phyloP scores from a whole-genome alignment of 1,139 yeast species.

The Taphrina confusa region DNA sequence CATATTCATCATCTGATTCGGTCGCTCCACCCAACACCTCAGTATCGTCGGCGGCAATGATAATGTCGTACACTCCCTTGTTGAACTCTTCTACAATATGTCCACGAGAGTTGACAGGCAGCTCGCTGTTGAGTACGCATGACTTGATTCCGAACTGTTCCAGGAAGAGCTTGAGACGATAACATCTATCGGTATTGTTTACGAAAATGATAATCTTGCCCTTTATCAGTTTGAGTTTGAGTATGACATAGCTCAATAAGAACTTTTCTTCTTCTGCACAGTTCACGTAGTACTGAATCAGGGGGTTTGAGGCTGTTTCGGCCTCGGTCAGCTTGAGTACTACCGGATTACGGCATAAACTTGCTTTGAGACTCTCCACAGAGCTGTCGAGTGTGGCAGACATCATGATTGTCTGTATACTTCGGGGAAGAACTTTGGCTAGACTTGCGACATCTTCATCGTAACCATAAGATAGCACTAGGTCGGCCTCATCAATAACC shows the following conservation, averaged over 20 bases:
- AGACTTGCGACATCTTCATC: constrained; percentile 72
- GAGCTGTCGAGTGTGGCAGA: constrained; percentile 94
- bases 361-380: constrained; percentile 68
- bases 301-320: constrained; percentile 43
- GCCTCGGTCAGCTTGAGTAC: constrained; percentile 68
- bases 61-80: constrained; percentile 77
- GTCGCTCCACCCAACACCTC: constrained; percentile 43
- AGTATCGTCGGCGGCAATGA: constrained; percentile 91
- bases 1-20: constrained; percentile 39
- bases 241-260: constrained; percentile 82
- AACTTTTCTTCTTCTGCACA: constrained; percentile 91
- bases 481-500: constrained; percentile 94
- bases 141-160: constrained; percentile 93
- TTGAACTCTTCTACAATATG: constrained; percentile 96
- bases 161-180: constrained; percentile 81
- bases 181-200: constrained; percentile 92
- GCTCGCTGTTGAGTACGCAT: constrained; percentile 86
- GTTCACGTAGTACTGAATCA: constrained; percentile 82
- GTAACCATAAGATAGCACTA: constrained; percentile 86
- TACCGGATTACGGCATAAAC: constrained; percentile 85
- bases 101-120: constrained; percentile 87
- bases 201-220: constrained; percentile 92
- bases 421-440: constrained; percentile 64
- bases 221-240: constrained; percentile 81
- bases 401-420: constrained; percentile 88